These are phyloP conservation scores for Aspergillus wentii DNA, from an alignment of 495 filamentous ascomycete species.

Conservation along the genomic window DNA sequence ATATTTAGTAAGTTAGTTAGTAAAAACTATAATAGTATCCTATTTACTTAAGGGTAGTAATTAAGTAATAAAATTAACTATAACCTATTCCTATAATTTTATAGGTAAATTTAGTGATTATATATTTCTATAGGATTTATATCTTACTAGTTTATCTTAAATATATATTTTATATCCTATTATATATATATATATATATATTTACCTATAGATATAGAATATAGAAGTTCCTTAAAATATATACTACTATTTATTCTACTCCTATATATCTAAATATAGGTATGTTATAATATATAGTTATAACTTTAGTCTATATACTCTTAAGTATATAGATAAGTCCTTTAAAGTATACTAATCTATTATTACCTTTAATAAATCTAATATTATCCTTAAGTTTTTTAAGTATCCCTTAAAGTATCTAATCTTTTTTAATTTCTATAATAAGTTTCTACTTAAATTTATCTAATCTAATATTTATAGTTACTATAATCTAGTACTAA, in stretches of 20 bases:
- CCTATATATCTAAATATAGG: conserved; percentile 1
- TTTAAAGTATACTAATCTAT: conserved; percentile 8
- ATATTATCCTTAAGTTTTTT: background rate
- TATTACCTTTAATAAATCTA: background rate
- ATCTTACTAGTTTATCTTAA: conserved; percentile 2
- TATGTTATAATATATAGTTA: conserved; percentile 5
- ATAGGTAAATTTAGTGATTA: conserved; percentile 4
- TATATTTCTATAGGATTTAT: conserved; percentile 8
- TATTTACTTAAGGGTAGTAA: conserved; percentile 2
- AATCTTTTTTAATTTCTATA: conserved; percentile 1
- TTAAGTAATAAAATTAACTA: conserved; percentile 17
- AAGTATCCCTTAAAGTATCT: background rate
- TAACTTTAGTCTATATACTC: conserved; percentile 2
- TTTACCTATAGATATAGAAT: conserved; percentile 2
- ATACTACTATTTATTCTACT: conserved; percentile 5
- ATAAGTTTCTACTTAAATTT: background rate
- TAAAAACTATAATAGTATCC: conserved; percentile 6
- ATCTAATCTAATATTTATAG: background rate
- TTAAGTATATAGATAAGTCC: conserved; percentile 6
- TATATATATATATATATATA: conserved; percentile 8
- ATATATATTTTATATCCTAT: conserved; percentile 3
- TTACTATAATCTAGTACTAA: conserved; percentile 1
- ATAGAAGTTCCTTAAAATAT: conserved; percentile 6
- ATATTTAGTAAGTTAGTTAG: conserved; percentile 1
- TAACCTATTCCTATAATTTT: conserved; percentile 11